These are phyloP conservation scores for Lepidium sativum DNA, from an alignment of 345 rosid species.

Conservation along the genomic window DNA sequence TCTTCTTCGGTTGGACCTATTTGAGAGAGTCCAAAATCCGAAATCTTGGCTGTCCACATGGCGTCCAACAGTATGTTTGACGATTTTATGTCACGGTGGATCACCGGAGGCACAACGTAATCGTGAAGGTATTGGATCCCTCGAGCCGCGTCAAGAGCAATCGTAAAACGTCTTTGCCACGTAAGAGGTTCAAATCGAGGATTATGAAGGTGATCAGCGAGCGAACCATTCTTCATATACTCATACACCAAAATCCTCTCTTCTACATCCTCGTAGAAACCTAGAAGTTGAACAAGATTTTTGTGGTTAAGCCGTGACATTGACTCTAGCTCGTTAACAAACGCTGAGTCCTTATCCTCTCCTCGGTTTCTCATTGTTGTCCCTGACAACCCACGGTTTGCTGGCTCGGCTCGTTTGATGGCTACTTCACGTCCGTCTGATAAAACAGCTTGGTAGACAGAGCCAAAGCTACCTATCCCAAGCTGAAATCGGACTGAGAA, in stretches of 20 bases:
- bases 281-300: slow-evolving; percentile 55
- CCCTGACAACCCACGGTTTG: slow-evolving; percentile 13
- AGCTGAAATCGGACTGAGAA: slow-evolving; percentile 53
- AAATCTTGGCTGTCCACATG: slow-evolving; percentile 57
- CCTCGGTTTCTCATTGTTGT: slow-evolving; percentile 23
- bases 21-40: slow-evolving; percentile 72
- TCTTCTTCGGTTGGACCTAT: slow-evolving; percentile 46
- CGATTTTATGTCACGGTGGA: slow-evolving; percentile 83
- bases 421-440: slow-evolving; percentile 66
- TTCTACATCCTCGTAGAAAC: slow-evolving; percentile 56
- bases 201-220: slow-evolving; percentile 64
- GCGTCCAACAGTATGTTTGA: slow-evolving; percentile 59
- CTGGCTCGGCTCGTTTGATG: slow-evolving; percentile 59
- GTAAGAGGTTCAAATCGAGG: slow-evolving; percentile 37
- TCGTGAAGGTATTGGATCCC: slow-evolving; percentile 70
- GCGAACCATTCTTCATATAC: slow-evolving; percentile 58
- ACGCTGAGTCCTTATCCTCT: slow-evolving; percentile 55
- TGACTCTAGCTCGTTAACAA: slow-evolving; percentile 70
- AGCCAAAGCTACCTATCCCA: slow-evolving; percentile 75
- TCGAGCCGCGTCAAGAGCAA: slow-evolving; percentile 65
- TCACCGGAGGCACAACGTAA: slow-evolving; percentile 52
- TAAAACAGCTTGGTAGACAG: slow-evolving; percentile 48
- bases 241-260: slow-evolving; percentile 62
- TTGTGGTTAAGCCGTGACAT: slow-evolving; percentile 69
- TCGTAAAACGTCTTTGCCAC: slow-evolving; percentile 51